A percentile compares a stretch with the other conserved stretches of the same genome.
Conservation (phyloP, 371 early-diverging fungal species). For the Rhizopus microsporus region DNA sequence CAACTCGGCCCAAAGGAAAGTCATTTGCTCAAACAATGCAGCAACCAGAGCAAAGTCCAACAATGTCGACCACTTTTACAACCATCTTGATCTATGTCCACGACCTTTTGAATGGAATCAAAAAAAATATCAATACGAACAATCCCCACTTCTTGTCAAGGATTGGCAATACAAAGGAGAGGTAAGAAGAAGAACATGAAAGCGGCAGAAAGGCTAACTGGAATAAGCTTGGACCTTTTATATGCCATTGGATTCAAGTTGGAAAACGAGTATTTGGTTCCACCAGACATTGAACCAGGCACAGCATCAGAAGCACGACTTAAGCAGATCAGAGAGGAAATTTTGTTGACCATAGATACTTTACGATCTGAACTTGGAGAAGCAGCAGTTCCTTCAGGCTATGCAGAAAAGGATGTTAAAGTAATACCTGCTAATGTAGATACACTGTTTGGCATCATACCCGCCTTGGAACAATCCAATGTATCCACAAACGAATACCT, state of each 20-base stretch:
- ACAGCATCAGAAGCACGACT: constrained; percentile 13
- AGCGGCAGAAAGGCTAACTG: not conserved
- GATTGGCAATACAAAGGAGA: constrained; percentile 38
- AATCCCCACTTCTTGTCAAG: constrained; percentile 31
- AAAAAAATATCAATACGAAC: constrained; percentile 35
- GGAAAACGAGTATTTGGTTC: constrained; percentile 30
- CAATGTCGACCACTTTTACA: constrained; percentile 25
- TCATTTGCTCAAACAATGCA: constrained; percentile 23
- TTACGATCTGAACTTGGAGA: constrained; percentile 20
- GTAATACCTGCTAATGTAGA: constrained; percentile 20
- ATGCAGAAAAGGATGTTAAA: constrained; percentile 9
- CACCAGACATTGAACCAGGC: constrained; percentile 31
- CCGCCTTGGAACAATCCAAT: constrained; percentile 20
- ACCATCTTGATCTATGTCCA: constrained; percentile 33
- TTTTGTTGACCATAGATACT: constrained; percentile 21
- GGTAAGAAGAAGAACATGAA: constrained; percentile 22
- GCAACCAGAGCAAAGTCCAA: constrained; percentile 24
- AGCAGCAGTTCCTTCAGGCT: constrained; percentile 13
- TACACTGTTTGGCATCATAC: constrained; percentile 8
- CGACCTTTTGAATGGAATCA: constrained; percentile 28
- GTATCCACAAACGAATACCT: constrained; percentile 18
- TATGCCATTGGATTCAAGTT: constrained; percentile 35
- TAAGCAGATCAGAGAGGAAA: constrained; percentile 26
- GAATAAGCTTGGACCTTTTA: constrained; percentile 16
- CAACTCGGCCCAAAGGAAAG: constrained; percentile 18